Conservation (phyloP, 1,284 basidiomycete species). For the Schizophyllum commune region DNA sequence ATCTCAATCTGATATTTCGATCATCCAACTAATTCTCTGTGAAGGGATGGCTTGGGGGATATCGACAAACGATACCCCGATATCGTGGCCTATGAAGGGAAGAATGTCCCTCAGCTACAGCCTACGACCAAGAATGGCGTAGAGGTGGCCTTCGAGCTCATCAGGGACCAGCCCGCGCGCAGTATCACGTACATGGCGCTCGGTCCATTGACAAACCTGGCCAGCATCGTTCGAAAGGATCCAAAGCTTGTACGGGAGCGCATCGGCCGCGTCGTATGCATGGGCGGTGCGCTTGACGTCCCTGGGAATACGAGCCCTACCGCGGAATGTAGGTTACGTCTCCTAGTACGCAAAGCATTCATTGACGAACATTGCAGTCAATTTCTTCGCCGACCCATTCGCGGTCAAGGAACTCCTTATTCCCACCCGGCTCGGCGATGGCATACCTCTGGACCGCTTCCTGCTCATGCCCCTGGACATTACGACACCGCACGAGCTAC, state of each 20-base stretch:
- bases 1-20: no score
- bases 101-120: conserved; percentile 40
- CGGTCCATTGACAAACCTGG: conserved; percentile 87
- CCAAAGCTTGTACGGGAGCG: conserved; percentile 47
- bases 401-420: conserved; percentile 65
- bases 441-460: conserved; percentile 58
- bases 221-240: conserved; percentile 56
- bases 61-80: conserved; percentile 73
- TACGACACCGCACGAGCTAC: conserved; percentile 71
- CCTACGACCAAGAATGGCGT: conserved; percentile 43
- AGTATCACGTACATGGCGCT: conserved; percentile 81
- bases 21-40: conserved; percentile 11
- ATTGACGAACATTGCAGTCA: conserved; percentile 47
- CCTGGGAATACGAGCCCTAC: conserved; percentile 84
- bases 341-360: conserved; percentile 3
- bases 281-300: conserved; percentile 96
- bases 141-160: conserved; percentile 63
- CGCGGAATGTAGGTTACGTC: conserved; percentile 58
- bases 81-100: conserved; percentile 25
- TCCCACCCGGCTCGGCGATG: conserved; percentile 25
- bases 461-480: conserved; percentile 75
- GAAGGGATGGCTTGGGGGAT: conserved; percentile 74
- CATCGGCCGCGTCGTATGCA: conserved; percentile 73
- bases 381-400: conserved; percentile 90
- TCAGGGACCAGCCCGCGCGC: conserved; percentile 49